Base-by-base conservation (phyloP, 2,329 filamentous ascomycete species). In the Ophiosphaerella herpotricha region DNA sequence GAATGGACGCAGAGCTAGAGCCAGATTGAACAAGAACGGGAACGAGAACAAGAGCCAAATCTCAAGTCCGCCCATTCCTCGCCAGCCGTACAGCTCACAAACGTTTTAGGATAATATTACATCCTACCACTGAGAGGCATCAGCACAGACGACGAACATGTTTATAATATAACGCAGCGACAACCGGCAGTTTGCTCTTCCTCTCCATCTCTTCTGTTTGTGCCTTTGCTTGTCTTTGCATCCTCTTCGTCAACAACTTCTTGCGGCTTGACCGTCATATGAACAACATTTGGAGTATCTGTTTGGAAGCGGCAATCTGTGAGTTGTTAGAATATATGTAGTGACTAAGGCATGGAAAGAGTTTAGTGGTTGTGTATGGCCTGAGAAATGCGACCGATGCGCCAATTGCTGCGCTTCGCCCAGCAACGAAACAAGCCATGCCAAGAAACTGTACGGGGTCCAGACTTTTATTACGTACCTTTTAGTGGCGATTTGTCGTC, bases 211-310 rank as follows among this genome's bases (percentile, higher is more conserved):
- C 82, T 77, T 35, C 75, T 63, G 57, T 51, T 64, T 23, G 76
- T 74, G 43, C 77, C 74, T 71, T 87, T 89, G 50, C 82, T 81
- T 31, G 83, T 82, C 67, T 87, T 88, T 48, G 88, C 85, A 60
- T 87, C 85, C 66, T 94, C 91, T 57, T 95, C 87, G 58, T 95
- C 87, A 54, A 93, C 78, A 34, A 88, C 82, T 67, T 96, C 90
- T 67, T 91, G 88, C 2, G 91, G 91, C 62, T 90, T 89, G 62
- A 96, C 86, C 5, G 89, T 93, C 91, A 96, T 96, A 74, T 96
- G 91, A n/a, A 96, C 86, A 24, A 96, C 89, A 60, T 96, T 96
- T 7, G 89, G 84, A 9, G 81, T 78, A 55, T 91, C 87, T 26
- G 80, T 80, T 66, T 84, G 89, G 67, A 95, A 91, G 54, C 85